These are phyloP conservation scores for Gryganskiella cystojenkinii DNA, from an alignment of 192 early-diverging fungal genomes.

Conservation along the genomic window DNA sequence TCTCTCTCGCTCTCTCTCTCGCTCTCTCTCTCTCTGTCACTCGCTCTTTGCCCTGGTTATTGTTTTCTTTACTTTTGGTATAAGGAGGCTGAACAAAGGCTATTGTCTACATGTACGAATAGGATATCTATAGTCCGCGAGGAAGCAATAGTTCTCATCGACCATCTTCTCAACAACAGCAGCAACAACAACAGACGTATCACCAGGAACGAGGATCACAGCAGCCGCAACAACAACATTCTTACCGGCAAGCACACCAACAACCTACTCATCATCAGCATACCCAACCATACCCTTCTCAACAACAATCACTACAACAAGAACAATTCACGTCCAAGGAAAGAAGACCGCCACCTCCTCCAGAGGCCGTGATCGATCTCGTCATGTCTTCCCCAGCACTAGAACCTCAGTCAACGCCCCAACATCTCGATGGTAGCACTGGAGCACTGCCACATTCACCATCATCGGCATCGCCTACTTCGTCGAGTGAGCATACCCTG, in stretches of 20 bases:
- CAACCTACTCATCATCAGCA: slow-evolving; percentile 11
- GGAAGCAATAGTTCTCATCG: too few relatives aligned
- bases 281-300: background rate
- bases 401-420: slow-evolving; percentile 4
- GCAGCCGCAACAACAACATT: background rate
- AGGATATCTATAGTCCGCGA: too few relatives aligned
- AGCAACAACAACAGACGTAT: too few relatives aligned
- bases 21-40: background rate
- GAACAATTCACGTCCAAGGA: slow-evolving; percentile 11
- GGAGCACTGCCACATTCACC: background rate
- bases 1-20: background rate
- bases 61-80: too few relatives aligned
- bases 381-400: slow-evolving; percentile 13
- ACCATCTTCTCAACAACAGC: too few relatives aligned
- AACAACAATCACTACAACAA: slow-evolving; percentile 11
- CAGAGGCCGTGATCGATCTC: slow-evolving; percentile 16
- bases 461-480: too few relatives aligned
- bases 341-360: slow-evolving; percentile 9
- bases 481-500: too few relatives aligned
- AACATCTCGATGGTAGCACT: too few relatives aligned
- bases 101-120: too few relatives aligned
- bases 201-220: too few relatives aligned
- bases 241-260: background rate
- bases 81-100: too few relatives aligned
- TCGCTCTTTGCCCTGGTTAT: too few relatives aligned